These are phyloP conservation scores for Brassica balearica DNA, from an alignment of 441 rosid species.

Conservation along the genomic window DNA sequence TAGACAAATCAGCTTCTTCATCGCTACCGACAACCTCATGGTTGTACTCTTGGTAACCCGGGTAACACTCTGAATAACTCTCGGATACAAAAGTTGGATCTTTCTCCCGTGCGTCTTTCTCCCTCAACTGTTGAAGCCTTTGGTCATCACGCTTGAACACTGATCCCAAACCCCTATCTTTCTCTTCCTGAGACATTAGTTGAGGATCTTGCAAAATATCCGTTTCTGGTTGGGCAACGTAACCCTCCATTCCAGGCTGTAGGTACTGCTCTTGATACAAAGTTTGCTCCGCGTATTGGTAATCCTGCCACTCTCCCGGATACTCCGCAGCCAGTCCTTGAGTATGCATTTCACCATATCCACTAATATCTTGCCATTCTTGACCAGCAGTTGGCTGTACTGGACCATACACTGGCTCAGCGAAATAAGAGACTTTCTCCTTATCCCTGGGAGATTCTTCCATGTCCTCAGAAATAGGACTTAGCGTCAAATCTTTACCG, in stretches of 20 bases:
- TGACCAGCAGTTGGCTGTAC: slow-evolving; percentile 79
- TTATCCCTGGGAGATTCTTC: slow-evolving; percentile 94
- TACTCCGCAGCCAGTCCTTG: slow-evolving; percentile 77
- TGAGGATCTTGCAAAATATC: slow-evolving; percentile 69
- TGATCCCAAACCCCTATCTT: slow-evolving; percentile 95
- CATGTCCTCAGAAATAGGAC: slow-evolving; percentile 97
- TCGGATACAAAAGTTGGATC: slow-evolving; percentile 94
- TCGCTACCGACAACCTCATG: slow-evolving; percentile 93
- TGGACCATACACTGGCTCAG: slow-evolving; percentile 81
- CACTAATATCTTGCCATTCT: slow-evolving; percentile 84
- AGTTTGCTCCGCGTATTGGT: slow-evolving; percentile 84
- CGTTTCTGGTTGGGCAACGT: slow-evolving; percentile 61
- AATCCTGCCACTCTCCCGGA: slow-evolving; percentile 91
- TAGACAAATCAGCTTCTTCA: slow-evolving; percentile 89
- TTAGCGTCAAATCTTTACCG: slow-evolving; percentile 75
- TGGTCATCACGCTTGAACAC: slow-evolving; percentile 97
- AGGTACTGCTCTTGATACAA: slow-evolving; percentile 83
- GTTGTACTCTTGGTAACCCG: slow-evolving; percentile 95
- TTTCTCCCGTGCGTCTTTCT: slow-evolving; percentile 92
- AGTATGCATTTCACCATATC: slow-evolving; percentile 75
- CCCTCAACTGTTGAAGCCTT: slow-evolving; percentile 93
- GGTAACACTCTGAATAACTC: slow-evolving; percentile 97
- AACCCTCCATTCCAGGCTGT: slow-evolving; percentile 71
- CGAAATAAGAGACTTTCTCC: slow-evolving; percentile 74
- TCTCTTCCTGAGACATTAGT: slow-evolving; percentile 96